These are phyloP conservation scores for Mycena latifolia DNA, from an alignment of 768 basidiomycete genomes.

Conservation along the genomic window DNA sequence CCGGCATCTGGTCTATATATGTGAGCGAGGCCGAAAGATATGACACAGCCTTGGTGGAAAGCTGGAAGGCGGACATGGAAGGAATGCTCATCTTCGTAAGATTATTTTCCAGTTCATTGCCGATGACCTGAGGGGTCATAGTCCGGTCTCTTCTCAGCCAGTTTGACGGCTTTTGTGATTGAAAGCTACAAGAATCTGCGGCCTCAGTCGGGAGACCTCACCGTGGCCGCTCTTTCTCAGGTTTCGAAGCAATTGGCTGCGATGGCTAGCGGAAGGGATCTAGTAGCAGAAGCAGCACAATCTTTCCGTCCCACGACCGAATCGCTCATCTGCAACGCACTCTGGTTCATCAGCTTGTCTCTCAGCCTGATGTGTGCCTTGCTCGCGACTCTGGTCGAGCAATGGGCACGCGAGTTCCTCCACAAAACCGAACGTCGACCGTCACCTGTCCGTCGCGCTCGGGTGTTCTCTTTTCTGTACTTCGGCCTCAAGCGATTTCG, in stretches of 20 bases:
- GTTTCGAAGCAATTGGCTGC: slow-evolving; percentile 6
- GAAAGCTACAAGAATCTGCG: slow-evolving; percentile 19
- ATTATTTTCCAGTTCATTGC: too few relatives aligned
- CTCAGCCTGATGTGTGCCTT: slow-evolving; percentile 16
- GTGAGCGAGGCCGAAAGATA: slow-evolving; percentile 16
- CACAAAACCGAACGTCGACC: slow-evolving; percentile 16
- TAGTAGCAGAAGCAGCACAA: background rate
- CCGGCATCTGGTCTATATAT: slow-evolving; percentile 8
- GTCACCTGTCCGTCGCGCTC: slow-evolving; percentile 2
- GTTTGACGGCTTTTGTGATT: slow-evolving; percentile 24
- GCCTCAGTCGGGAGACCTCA: background rate
- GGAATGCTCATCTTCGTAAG: too few relatives aligned
- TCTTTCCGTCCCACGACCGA: background rate
- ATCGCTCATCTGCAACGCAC: slow-evolving; percentile 9
- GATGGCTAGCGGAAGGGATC: background rate
- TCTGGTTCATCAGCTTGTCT: slow-evolving; percentile 17
- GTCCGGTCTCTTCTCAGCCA: slow-evolving; percentile 29
- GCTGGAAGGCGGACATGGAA: slow-evolving; percentile 22
- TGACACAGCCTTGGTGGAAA: slow-evolving; percentile 21
- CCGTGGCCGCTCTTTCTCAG: background rate
- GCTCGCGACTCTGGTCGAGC: slow-evolving; percentile 23
- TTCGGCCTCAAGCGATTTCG: slow-evolving; percentile 15
- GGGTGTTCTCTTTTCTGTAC: slow-evolving; percentile 14
- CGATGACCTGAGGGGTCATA: background rate
- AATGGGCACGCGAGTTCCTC: slow-evolving; percentile 23